phyloP scores from a whole-genome alignment of 805 yeast genomes.

The Candida easanensis region DNA sequence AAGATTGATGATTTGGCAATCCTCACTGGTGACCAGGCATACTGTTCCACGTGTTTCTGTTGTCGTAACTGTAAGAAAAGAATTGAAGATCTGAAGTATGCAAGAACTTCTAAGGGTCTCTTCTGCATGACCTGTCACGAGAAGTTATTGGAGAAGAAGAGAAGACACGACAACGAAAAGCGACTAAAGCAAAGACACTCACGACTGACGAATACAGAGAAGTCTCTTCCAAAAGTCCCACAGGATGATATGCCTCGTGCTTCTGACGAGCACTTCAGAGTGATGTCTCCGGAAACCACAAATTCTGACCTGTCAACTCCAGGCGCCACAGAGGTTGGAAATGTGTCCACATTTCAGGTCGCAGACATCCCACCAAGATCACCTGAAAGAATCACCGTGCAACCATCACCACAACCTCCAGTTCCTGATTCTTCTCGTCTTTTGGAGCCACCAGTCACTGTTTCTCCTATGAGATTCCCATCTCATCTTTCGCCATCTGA shows the following conservation, averaged over 20 bases:
- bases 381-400: conserved; percentile 17
- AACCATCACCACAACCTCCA: conserved; percentile 1
- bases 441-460: conserved; percentile 21
- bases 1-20: conserved; percentile 93
- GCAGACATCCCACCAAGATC: conserved; percentile 23
- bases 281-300: conserved; percentile 16
- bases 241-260: conserved; percentile 5
- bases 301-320: conserved; percentile 21
- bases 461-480: conserved; percentile 20
- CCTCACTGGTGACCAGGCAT: conserved; percentile 91
- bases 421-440: not conserved
- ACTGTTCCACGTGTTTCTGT: conserved; percentile 84
- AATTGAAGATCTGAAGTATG: conserved; percentile 86
- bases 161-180: conserved; percentile 48
- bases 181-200: conserved; percentile 17
- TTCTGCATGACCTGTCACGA: conserved; percentile 94
- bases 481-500: conserved; percentile 9
- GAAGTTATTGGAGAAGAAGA: conserved; percentile 71
- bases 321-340: conserved; percentile 8
- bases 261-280: conserved; percentile 14
- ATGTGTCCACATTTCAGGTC: conserved; percentile 5
- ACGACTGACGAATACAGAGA: conserved; percentile 14
- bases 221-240: conserved; percentile 26
- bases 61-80: conserved; percentile 84
- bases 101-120: conserved; percentile 87